Evolutionary conservation across 768 basidiomycete species (phyloP), one percentile per base, ranked within the genome.

Genomic region (Kwoniella mangroviensis): DNA sequence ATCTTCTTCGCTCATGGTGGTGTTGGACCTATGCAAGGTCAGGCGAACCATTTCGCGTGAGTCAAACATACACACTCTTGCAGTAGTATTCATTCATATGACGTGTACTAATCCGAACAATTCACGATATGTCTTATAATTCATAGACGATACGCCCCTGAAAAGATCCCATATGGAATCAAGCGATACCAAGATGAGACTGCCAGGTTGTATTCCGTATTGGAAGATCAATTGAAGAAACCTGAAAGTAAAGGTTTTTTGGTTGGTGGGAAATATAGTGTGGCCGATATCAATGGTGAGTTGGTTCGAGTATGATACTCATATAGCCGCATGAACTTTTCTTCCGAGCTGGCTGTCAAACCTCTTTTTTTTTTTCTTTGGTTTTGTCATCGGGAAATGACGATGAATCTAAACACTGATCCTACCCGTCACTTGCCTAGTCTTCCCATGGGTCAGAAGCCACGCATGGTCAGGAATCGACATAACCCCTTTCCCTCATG

Each of bases 21-120:
- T 73, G 73, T 84, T 24, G 92, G 91, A 28, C 92, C 92, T n/a
- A 94, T 93, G 91, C 91, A 93, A 85, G 91, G 91, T 19, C 64
- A 76, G 88, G 89, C 90, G 12, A 87, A 89, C 78, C 90, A 92
- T 84, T 94, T 93, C 84, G 85, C n/a, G n/a, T n/a, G n/a, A n/a
- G n/a, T n/a, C n/a, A n/a, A n/a, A n/a, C n/a, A n/a, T n/a, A n/a
- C n/a, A n/a, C n/a, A n/a, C n/a, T n/a, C n/a, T n/a, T n/a, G n/a
- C n/a, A n/a, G n/a, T n/a, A n/a, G n/a, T n/a, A n/a, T n/a, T n/a
- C n/a, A n/a, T n/a, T n/a, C n/a, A n/a, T n/a, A n/a, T n/a, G n/a
- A n/a, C n/a, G n/a, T n/a, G n/a, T n/a, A n/a, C n/a, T n/a, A n/a
- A n/a, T n/a, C n/a, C n/a, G n/a, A n/a, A n/a, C n/a, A n/a, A n/a